These are phyloP conservation scores for Apiospora kogelbergensis DNA, from an alignment of 2,329 filamentous ascomycete genomes.

Conservation along the genomic window DNA sequence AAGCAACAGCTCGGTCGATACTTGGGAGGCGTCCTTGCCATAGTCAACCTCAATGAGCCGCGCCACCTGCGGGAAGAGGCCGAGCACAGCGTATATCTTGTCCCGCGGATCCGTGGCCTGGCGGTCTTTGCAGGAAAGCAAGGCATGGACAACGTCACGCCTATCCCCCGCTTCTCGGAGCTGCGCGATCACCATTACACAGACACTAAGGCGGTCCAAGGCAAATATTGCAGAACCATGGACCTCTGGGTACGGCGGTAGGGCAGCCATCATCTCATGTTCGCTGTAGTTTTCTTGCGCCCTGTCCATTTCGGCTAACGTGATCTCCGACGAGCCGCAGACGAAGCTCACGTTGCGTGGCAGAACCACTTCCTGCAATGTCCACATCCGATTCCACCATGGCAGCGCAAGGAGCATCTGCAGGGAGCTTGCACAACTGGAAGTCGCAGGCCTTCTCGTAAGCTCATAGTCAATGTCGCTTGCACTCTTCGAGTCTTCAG, in stretches of 20 bases:
- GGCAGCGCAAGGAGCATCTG: neutral
- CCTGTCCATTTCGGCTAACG: neutral
- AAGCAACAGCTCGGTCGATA: conserved; percentile 2
- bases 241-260: neutral
- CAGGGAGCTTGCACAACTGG: neutral
- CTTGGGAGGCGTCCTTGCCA: neutral
- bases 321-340: conserved; percentile 8
- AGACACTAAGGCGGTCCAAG: neutral
- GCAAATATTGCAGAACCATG: neutral
- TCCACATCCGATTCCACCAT: conserved; percentile 16
- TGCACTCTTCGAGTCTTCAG: neutral
- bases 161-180: neutral
- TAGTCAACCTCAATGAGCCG: conserved; percentile 4
- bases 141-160: neutral
- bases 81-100: conserved; percentile 13
- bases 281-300: neutral
- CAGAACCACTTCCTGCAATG: conserved; percentile 13
- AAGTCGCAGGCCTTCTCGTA: neutral
- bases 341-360: conserved; percentile 10
- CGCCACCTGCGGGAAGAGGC: conserved; percentile 7
- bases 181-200: neutral
- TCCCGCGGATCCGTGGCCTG: conserved; percentile 14
- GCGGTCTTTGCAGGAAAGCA: neutral
- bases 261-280: neutral
- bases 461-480: neutral